Percentiles rank a stretch among this genome's conserved stretches.
phyloP scores from a whole-genome alignment of 495 filamentous ascomycete genomes.

The Penicillium bialowiezense region DNA sequence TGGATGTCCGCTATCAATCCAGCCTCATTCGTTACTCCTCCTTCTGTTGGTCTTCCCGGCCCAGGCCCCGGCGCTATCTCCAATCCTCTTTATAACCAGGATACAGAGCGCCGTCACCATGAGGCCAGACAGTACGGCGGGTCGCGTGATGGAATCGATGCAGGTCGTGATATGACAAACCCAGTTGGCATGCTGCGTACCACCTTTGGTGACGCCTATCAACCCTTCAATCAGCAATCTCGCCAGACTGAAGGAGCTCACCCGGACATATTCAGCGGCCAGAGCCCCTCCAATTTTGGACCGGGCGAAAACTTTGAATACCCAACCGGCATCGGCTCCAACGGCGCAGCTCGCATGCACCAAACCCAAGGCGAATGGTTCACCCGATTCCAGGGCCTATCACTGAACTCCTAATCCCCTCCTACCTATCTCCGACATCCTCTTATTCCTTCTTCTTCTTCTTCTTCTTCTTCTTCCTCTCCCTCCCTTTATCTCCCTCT shows the following conservation, averaged over 20 bases:
- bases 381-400: constrained; percentile 49
- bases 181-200: constrained; percentile 35
- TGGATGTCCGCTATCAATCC: constrained; percentile 99
- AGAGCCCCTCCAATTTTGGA: constrained; percentile 29
- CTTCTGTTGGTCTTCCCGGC: constrained; percentile 62
- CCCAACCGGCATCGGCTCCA: constrained; percentile 18
- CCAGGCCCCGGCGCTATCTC: constrained; percentile 36
- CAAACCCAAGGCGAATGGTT: constrained; percentile 43
- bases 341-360: constrained; percentile 33
- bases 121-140: constrained; percentile 30
- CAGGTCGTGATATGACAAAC: constrained; percentile 30
- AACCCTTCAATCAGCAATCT: constrained; percentile 29
- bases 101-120: constrained; percentile 35
- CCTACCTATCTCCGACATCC: neutral
- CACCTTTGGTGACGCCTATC: constrained; percentile 38
- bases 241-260: constrained; percentile 28
- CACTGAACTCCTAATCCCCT: constrained; percentile 41
- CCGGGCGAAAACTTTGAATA: constrained; percentile 39
- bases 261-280: constrained; percentile 37
- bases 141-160: constrained; percentile 28
- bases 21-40: constrained; percentile 85
- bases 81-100: constrained; percentile 36
- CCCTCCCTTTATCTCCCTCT: neutral
- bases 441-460: neutral
- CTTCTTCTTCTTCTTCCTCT: neutral